Percentiles rank a stretch among this genome's conserved stretches.
phyloP scores from a whole-genome alignment of 129 eudicot species.

The Escallonia rubra region DNA sequence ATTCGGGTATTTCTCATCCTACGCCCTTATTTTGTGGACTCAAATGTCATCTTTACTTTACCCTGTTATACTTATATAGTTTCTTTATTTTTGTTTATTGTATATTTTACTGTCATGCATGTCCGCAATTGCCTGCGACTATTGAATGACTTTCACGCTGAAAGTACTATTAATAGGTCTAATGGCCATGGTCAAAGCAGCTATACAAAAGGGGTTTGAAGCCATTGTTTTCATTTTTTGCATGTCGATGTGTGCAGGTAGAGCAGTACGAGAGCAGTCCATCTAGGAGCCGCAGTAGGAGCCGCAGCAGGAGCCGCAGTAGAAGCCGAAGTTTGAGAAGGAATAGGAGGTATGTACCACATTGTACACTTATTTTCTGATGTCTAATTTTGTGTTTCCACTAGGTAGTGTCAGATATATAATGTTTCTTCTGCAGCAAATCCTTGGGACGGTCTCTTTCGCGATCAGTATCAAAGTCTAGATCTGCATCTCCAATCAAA shows the following conservation, averaged over 20 bases:
- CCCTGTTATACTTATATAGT: background rate
- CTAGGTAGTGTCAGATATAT: too few relatives aligned
- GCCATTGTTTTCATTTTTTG: background rate
- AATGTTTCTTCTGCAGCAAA: conserved; percentile 37
- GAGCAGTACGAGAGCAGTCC: conserved; percentile 61
- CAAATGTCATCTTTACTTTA: background rate
- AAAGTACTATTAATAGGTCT: too few relatives aligned
- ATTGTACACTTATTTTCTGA: background rate
- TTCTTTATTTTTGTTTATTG: background rate
- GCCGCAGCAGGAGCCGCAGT: conserved; percentile 61
- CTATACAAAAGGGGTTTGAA: too few relatives aligned
- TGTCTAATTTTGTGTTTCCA: background rate
- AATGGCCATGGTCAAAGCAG: too few relatives aligned
- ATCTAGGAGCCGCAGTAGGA: conserved; percentile 69
- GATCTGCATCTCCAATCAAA: conserved; percentile 75
- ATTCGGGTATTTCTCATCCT: conserved; percentile 50
- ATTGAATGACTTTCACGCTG: too few relatives aligned
- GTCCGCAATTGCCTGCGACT: background rate
- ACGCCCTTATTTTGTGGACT: background rate
- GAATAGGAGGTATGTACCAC: conserved; percentile 47
- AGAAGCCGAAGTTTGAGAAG: conserved; percentile 54
- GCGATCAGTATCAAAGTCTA: conserved; percentile 59
- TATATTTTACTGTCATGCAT: background rate
- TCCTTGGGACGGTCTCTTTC: conserved; percentile 59
- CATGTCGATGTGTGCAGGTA: conserved; percentile 36